Evolutionary conservation across 805 yeast genomes (phyloP).

Genomic region (Wickerhamiella siamensis): DNA sequence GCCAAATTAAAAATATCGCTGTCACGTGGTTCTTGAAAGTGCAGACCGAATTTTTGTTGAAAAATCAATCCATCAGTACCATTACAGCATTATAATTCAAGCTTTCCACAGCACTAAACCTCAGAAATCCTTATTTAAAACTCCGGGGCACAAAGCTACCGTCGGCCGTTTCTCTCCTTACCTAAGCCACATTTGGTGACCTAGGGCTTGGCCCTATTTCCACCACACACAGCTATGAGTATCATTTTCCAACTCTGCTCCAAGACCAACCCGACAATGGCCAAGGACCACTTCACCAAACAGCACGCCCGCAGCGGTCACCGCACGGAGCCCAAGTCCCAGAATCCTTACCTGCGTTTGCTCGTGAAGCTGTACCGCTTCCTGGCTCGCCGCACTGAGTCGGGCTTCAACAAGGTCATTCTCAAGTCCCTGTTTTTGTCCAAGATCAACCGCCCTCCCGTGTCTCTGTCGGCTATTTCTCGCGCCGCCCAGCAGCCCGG

Average conservation of each 20-base stretch:
- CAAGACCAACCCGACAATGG: constrained; percentile 40
- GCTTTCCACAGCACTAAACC: too few species aligned
- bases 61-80: too few species aligned
- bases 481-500: constrained; percentile 72
- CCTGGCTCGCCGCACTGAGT: constrained; percentile 99
- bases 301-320: constrained; percentile 93
- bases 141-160: too few species aligned
- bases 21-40: too few species aligned
- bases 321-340: constrained; percentile 99
- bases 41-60: too few species aligned
- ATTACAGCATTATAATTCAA: too few species aligned
- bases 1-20: too few species aligned
- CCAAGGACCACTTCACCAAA: constrained; percentile 92
- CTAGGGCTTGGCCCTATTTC: constrained; percentile 3
- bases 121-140: too few species aligned
- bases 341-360: constrained; percentile 95
- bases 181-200: too few species aligned
- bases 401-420: constrained; percentile 94
- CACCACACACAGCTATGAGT: background rate
- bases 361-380: constrained; percentile 96
- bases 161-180: too few species aligned
- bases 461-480: constrained; percentile 82
- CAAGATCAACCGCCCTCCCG: constrained; percentile 99
- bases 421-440: constrained; percentile 91
- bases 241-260: constrained; percentile 4